Conservation (phyloP, 495 filamentous ascomycete species). For the Lasiosphaeria miniovina region DNA sequence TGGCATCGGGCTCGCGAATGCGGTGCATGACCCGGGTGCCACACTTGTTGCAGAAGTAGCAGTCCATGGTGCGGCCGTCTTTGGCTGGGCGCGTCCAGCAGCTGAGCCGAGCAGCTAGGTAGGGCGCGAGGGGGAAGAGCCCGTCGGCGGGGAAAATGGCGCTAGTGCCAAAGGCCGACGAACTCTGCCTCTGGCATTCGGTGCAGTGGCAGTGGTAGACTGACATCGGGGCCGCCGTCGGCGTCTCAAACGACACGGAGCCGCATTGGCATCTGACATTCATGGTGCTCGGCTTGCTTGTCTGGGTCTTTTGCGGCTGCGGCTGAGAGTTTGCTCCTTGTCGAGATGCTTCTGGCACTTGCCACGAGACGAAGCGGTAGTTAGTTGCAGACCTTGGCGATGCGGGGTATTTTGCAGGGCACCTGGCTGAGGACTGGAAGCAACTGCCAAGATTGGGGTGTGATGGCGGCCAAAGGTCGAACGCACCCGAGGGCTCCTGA, state of each 20-base stretch:
- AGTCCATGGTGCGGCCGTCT: conserved; percentile 45
- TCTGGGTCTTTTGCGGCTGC: not conserved
- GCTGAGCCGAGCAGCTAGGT: conserved; percentile 28
- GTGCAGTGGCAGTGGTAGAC: conserved; percentile 58
- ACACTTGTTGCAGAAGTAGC: conserved; percentile 51
- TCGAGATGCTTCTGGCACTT: not conserved
- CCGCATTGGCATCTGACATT: conserved; percentile 53
- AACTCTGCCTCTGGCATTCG: conserved; percentile 57
- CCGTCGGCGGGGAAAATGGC: conserved; percentile 42
- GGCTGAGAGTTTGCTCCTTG: not conserved
- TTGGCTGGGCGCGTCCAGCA: conserved; percentile 42
- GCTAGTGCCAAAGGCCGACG: conserved; percentile 56
- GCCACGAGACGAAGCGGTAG: not conserved
- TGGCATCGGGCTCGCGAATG: conserved; percentile 37
- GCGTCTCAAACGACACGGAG: conserved; percentile 45
- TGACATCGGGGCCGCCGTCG: conserved; percentile 36
- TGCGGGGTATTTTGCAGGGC: too few species aligned
- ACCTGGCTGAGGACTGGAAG: too few species aligned
- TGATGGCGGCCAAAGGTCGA: too few species aligned
- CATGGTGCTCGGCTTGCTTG: conserved; percentile 12
- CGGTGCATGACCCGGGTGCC: conserved; percentile 51
- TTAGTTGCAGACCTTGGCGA: too few species aligned
- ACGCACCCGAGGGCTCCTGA: too few species aligned
- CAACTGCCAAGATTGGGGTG: too few species aligned
- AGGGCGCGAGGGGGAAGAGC: conserved; percentile 48